Base-by-base conservation (phyloP, 352 stramenopile genomes). In the Phytophthora idaei region DNA sequence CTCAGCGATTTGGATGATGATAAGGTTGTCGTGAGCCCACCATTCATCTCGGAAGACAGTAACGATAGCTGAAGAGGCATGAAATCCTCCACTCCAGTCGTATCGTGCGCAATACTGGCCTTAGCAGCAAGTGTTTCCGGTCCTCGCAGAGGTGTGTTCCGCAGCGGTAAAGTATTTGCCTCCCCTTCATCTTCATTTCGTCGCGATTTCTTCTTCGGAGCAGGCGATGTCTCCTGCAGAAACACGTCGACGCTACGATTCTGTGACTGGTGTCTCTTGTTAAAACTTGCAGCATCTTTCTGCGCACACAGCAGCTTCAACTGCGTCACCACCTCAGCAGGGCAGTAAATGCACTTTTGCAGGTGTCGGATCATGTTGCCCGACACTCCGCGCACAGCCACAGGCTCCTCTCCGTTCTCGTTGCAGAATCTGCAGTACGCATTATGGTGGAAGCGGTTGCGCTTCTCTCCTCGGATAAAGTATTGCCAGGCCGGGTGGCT, bases 331-430 rank as follows among this genome's bases (percentile, higher is more conserved):
- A 89, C 78, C 14, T 90, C 81, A 17, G 78, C 47, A 11, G 87
- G 87, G 27, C 85, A 93, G 62, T 90, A 92, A 3, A 83, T 53
- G 67, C 87, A 95, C 46, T 91, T 89, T 49, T 95, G 81, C 61
- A 93, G 61, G 58, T 95, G 87, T 14, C 83, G 78, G 52, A 95
- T 93, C 87, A 93, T 95, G 48, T 95, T 92, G 21, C 80, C 83
- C 32, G 83, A 93, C 31, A 93, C 87, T 36, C 87, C 85, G 21
- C 85, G 78, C 5, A 93, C 64, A 4, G 76, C 69, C 44, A 74
- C 49, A 7, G 83, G 66, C 34, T 85, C 68, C 5, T 65, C 73
- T 36, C 83, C 83, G 42, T 92, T 78, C 11, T 83, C 81, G 7
- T 75, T 62, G 60, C 85, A 95, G 42, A 90, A 88, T 47, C 73